Base-by-base conservation (phyloP, 2,329 filamentous ascomycete genomes). In the Colletotrichum eremochloae region DNA sequence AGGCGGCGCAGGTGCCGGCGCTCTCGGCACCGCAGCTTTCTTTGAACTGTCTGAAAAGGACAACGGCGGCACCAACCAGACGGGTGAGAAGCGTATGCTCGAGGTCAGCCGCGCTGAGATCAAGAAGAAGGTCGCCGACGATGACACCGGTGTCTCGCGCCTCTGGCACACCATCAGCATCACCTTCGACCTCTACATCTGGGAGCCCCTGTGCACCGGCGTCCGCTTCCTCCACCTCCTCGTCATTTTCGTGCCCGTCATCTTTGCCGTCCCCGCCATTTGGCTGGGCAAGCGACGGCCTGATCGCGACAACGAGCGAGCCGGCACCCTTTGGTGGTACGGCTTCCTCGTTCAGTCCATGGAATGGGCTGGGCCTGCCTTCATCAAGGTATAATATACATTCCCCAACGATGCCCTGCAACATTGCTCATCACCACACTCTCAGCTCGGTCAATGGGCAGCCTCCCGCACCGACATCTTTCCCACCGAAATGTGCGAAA, bases 401-500 rank as follows among this genome's bases (percentile, higher is more conserved):
- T 7, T 8, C 11, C 11, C 3, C 3, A 14, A 6, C 5, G n/a
- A 24, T 58, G 36, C n/a, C 2, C 14, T 44, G 9, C n/a, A 20
- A 5, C 38, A 24, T 36, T n/a, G 31, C 40, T 53, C 33, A 38
- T 56, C 31, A 29, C 38, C 24, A 24, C 24, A 24, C 15, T 14
- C 29, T 11, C 76, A 95, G 91, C 90, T 99, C 67, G 96, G 96
- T 20, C 96, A 99, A 91, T 99, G 96, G 96, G 96, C 96, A 24
- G 96, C 96, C 3, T 98, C 96, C 6, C 89, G 96, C 80, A 94
- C 95, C 53, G 96, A 99, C 82, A 97, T 99, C 79, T 99, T 99
- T 80, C 96, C 96, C 1, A 93, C 89, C 31, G 92, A 98, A 81
- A 91, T 99, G 89, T 99, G 96, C 83, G 89, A 89, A 55, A 91